phyloP scores from a whole-genome alignment of 768 basidiomycete genomes.

The Termitomyces sp. region DNA sequence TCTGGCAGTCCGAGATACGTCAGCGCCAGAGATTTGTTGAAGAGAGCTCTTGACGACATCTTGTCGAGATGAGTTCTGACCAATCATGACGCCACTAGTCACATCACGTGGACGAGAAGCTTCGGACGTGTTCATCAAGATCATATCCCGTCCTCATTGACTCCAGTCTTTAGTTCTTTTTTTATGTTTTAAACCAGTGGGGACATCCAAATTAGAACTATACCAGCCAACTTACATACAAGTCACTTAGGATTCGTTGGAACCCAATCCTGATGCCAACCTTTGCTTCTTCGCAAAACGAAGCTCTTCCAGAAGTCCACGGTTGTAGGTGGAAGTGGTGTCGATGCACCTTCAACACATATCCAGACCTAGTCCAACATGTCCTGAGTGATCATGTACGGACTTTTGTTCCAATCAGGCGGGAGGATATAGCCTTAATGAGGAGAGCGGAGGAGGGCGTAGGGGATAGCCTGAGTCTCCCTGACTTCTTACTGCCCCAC shows the following conservation, averaged over 20 bases:
- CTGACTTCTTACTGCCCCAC: conserved; percentile 8
- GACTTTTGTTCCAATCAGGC: conserved; percentile 34
- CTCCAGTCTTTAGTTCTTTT: not conserved
- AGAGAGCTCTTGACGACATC: conserved; percentile 16
- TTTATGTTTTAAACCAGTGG: not conserved
- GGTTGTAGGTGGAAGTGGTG: conserved; percentile 55
- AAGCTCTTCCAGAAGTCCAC: conserved; percentile 14
- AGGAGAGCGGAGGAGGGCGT: conserved; percentile 38
- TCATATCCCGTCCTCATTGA: not conserved
- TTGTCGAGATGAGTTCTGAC: not conserved
- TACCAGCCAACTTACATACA: not conserved
- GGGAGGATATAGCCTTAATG: conserved; percentile 37
- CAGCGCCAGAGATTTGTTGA: conserved; percentile 29
- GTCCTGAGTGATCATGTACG: conserved; percentile 42
- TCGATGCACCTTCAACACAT: conserved; percentile 30
- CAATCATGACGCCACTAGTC: conserved; percentile 4
- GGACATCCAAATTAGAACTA: not conserved
- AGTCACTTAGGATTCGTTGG: not conserved
- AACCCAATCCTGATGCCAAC: not conserved
- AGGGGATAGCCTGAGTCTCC: conserved; percentile 30
- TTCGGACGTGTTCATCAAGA: too few relatives aligned
- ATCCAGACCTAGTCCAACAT: conserved; percentile 37
- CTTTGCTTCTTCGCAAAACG: conserved; percentile 1
- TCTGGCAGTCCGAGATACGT: conserved; percentile 51
- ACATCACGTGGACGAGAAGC: conserved; percentile 8